These are phyloP conservation scores for Darksidea phi DNA, from an alignment of 495 filamentous ascomycete species.

Conservation along the genomic window DNA sequence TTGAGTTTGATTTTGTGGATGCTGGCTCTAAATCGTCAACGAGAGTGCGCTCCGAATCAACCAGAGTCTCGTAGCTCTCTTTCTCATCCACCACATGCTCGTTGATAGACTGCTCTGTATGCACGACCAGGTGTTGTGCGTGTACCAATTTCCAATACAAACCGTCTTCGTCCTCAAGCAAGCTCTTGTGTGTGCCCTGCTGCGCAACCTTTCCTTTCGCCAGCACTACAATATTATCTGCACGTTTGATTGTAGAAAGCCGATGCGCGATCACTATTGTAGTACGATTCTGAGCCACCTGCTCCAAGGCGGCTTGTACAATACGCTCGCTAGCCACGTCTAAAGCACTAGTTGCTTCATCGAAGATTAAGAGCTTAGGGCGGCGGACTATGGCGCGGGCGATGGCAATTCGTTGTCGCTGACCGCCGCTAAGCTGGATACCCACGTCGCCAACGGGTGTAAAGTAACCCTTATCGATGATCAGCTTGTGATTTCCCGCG, in stretches of 20 bases:
- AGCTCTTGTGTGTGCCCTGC: slow-evolving; percentile 35
- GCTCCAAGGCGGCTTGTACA: slow-evolving; percentile 58
- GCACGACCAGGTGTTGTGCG: slow-evolving; percentile 29
- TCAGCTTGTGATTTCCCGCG: neutral
- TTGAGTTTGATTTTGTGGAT: no score
- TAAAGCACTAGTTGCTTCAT: slow-evolving; percentile 48
- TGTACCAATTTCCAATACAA: slow-evolving; percentile 37
- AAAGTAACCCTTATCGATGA: slow-evolving; percentile 22
- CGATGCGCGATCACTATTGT: slow-evolving; percentile 65
- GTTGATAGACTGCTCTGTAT: neutral
- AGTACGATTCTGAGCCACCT: slow-evolving; percentile 52
- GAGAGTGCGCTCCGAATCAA: neutral
- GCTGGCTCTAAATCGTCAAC: no score
- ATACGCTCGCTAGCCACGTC: slow-evolving; percentile 58
- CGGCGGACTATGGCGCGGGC: slow-evolving; percentile 33
- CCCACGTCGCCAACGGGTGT: slow-evolving; percentile 33
- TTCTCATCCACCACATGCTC: no score
- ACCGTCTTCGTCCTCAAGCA: slow-evolving; percentile 25
- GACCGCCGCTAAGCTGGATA: slow-evolving; percentile 29
- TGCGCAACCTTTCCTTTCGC: slow-evolving; percentile 48
- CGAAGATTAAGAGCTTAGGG: slow-evolving; percentile 33
- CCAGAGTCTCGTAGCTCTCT: slow-evolving; percentile 23
- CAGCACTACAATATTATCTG: slow-evolving; percentile 54
- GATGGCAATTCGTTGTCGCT: slow-evolving; percentile 36
- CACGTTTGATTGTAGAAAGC: slow-evolving; percentile 53